These are phyloP conservation scores for Nigrograna mackinnonii DNA, from an alignment of 2,329 filamentous ascomycete genomes.

Conservation along the genomic window DNA sequence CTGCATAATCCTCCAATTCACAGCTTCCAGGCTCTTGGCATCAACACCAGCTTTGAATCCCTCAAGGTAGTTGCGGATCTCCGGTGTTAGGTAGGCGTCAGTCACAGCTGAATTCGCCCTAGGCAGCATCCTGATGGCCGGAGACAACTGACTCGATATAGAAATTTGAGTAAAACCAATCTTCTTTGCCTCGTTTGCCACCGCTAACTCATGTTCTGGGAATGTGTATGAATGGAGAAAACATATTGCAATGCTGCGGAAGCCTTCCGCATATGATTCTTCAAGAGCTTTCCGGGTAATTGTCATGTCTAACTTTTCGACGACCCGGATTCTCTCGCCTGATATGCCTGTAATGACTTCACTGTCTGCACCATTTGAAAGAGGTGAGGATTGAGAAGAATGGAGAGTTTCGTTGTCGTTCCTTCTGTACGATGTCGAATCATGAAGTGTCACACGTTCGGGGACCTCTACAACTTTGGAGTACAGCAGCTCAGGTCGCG, in stretches of 20 bases:
- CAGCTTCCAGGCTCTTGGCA: conserved; percentile 70
- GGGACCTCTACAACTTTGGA: conserved; percentile 20
- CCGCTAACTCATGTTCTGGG: conserved; percentile 75
- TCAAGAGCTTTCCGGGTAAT: neutral
- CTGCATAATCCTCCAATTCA: conserved; percentile 89
- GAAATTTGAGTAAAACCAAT: conserved; percentile 79
- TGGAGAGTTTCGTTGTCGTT: neutral
- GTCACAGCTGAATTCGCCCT: conserved; percentile 73
- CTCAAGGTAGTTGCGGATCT: conserved; percentile 72
- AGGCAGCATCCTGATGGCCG: conserved; percentile 77
- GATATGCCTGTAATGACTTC: neutral
- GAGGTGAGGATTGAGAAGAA: too few species aligned
- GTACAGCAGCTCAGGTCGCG: conserved; percentile 20
- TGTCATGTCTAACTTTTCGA: neutral
- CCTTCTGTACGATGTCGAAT: neutral
- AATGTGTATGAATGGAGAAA: conserved; percentile 89
- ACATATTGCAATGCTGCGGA: conserved; percentile 80
- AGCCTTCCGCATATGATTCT: conserved; percentile 50
- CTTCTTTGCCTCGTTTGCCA: conserved; percentile 74
- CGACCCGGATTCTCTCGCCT: neutral
- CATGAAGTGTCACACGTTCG: conserved; percentile 11
- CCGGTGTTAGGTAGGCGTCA: conserved; percentile 75
- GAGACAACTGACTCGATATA: conserved; percentile 75
- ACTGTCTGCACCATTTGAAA: too few species aligned
- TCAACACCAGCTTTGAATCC: conserved; percentile 76